A percentile compares a stretch with the other conserved stretches of the same genome.
phyloP scores from a whole-genome alignment of 495 filamentous ascomycete genomes.

The Astrothelium subdiscretum region DNA sequence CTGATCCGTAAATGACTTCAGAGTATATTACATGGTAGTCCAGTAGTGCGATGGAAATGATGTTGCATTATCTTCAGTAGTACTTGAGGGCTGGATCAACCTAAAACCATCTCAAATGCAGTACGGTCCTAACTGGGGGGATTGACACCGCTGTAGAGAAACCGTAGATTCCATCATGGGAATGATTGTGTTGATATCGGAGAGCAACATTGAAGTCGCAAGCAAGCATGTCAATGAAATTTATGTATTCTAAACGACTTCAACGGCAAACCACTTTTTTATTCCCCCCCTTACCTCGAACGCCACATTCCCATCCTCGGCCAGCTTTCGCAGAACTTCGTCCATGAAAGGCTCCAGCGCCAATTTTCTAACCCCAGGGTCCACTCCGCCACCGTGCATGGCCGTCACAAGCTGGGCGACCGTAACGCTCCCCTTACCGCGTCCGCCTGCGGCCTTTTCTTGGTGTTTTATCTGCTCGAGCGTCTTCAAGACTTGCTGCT shows the following conservation, averaged over 20 bases:
- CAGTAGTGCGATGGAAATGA: no score
- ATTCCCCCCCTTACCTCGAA: conserved; percentile 31
- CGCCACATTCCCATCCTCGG: conserved; percentile 37
- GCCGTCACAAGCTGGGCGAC: conserved; percentile 28
- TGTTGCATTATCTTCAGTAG: no score
- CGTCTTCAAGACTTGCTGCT: conserved; percentile 27
- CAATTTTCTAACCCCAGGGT: conserved; percentile 18
- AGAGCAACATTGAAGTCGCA: background rate
- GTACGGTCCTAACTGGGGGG: no score
- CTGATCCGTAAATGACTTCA: no score
- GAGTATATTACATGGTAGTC: no score
- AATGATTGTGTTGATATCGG: no score
- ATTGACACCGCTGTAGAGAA: no score
- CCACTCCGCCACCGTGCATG: conserved; percentile 30
- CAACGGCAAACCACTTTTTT: conserved; percentile 34
- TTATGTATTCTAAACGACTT: background rate
- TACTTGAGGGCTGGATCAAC: no score
- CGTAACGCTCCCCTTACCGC: conserved; percentile 18
- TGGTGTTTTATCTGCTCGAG: conserved; percentile 13
- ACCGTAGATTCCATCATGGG: no score
- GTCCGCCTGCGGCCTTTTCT: background rate
- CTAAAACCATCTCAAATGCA: no score
- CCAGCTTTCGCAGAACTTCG: conserved; percentile 38
- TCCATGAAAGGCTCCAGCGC: conserved; percentile 37
- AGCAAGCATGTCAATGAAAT: background rate